phyloP scores from a whole-genome alignment of 2,329 filamentous ascomycete genomes.

The Sporothrix protearum region DNA sequence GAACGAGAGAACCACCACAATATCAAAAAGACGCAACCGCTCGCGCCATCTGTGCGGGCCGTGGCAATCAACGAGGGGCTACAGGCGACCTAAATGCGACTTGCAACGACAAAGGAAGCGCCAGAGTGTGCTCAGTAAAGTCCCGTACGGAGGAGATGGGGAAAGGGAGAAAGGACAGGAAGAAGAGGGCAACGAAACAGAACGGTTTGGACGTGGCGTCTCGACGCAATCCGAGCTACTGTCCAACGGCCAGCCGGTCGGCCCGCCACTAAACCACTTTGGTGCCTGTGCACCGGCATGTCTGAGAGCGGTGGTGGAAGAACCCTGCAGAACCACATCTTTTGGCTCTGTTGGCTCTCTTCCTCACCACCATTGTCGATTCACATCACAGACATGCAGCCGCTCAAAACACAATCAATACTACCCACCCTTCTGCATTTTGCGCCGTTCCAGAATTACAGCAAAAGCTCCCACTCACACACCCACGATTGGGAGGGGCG shows the following conservation, averaged over 20 bases:
- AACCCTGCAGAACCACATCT: neutral
- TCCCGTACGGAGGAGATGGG: neutral
- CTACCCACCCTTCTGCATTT: neutral
- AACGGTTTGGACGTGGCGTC: too few relatives aligned
- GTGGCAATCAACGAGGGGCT: neutral
- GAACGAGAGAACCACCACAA: too few relatives aligned
- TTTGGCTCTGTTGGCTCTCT: neutral
- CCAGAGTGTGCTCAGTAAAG: neutral
- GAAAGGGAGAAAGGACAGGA: neutral
- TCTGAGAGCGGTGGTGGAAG: neutral
- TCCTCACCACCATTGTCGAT: neutral
- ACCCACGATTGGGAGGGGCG: neutral
- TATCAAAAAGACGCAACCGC: neutral
- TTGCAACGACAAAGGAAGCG: neutral
- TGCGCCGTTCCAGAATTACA: neutral
- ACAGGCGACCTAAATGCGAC: neutral
- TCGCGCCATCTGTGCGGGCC: neutral
- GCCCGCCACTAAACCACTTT: constrained; percentile 10
- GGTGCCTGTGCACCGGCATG: neutral
- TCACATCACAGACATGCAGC: neutral
- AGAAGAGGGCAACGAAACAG: neutral
- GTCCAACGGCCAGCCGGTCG: constrained; percentile 3
- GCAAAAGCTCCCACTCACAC: neutral
- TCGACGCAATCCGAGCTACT: neutral
- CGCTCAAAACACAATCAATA: neutral